phyloP scores from a whole-genome alignment of 768 basidiomycete species.

The Boletus vermiculosoides region DNA sequence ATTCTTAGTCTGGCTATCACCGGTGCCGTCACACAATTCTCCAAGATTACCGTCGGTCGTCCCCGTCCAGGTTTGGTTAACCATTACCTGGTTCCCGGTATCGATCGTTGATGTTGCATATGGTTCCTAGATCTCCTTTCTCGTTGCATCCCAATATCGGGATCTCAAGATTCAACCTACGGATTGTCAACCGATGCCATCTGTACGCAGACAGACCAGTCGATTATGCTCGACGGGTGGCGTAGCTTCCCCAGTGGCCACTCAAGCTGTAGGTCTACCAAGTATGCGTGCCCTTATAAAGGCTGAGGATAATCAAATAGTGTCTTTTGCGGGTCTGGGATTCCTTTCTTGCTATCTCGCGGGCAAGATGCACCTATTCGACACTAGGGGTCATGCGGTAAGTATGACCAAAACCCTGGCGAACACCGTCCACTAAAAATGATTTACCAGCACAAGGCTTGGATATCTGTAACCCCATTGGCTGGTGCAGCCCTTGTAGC shows the following conservation, averaged over 20 bases:
- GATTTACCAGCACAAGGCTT: constrained; percentile 62
- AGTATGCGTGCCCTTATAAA: not conserved
- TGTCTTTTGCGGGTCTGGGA: constrained; percentile 91
- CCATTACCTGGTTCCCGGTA: not conserved
- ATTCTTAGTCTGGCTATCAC: constrained; percentile 73
- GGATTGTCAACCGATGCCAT: constrained; percentile 73
- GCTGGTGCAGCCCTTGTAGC: constrained; percentile 76
- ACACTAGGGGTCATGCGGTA: constrained; percentile 71
- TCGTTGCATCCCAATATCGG: constrained; percentile 63
- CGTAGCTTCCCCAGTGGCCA: constrained; percentile 93
- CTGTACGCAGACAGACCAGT: constrained; percentile 68
- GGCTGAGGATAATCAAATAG: constrained; percentile 37
- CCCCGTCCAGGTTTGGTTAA: constrained; percentile 70
- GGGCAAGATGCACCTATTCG: constrained; percentile 91
- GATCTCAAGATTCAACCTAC: constrained; percentile 64
- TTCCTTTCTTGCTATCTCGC: constrained; percentile 87
- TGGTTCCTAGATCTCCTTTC: constrained; percentile 29
- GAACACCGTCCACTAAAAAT: not conserved
- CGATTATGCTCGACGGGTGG: constrained; percentile 77
- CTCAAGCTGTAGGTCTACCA: constrained; percentile 63
- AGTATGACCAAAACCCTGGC: constrained; percentile 16
- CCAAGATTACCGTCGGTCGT: constrained; percentile 85
- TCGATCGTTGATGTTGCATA: not conserved
- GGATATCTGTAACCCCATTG: constrained; percentile 78
- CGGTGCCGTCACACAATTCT: constrained; percentile 78